Conservation (phyloP, 495 filamentous ascomycete genomes). For the Penicillium antarcticum region DNA sequence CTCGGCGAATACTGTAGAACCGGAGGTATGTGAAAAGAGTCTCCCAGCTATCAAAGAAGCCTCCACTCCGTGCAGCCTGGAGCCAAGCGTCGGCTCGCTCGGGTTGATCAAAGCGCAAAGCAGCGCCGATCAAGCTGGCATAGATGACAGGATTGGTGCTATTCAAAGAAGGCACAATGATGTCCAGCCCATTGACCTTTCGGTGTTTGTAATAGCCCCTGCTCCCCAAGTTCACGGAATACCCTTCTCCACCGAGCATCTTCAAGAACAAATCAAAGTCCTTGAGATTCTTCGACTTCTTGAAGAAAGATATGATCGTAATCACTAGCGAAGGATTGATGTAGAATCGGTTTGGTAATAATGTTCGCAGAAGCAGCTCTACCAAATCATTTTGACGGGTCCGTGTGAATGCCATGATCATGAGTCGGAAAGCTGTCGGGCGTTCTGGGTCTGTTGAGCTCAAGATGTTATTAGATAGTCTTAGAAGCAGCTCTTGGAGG, state of each 20-base stretch:
- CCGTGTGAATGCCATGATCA: constrained; percentile 38
- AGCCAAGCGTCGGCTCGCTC: constrained; percentile 44
- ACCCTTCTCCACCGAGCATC: constrained; percentile 38
- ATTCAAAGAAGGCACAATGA: constrained; percentile 35
- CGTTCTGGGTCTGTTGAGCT: constrained; percentile 37
- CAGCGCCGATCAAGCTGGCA: constrained; percentile 32
- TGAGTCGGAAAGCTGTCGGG: constrained; percentile 24
- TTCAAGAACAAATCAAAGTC: constrained; percentile 41
- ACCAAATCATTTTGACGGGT: constrained; percentile 41
- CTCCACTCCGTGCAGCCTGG: constrained; percentile 30
- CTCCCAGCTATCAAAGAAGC: constrained; percentile 39
- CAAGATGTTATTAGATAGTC: constrained; percentile 34
- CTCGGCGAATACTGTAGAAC: constrained; percentile 37
- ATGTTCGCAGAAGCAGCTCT: constrained; percentile 34
- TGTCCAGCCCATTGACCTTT: constrained; percentile 35
- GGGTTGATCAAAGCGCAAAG: constrained; percentile 42
- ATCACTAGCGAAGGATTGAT: constrained; percentile 36
- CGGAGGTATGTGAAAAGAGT: constrained; percentile 37
- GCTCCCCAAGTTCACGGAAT: constrained; percentile 32
- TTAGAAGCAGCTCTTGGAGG: constrained; percentile 35
- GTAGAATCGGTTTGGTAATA: constrained; percentile 39
- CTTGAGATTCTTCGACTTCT: constrained; percentile 43
- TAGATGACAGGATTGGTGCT: constrained; percentile 35
- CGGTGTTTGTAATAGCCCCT: constrained; percentile 17
- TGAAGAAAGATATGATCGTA: constrained; percentile 34